These are phyloP conservation scores for Thermothelomyces thermophilus DNA, from an alignment of 2,329 filamentous ascomycete species.

Conservation along the genomic window DNA sequence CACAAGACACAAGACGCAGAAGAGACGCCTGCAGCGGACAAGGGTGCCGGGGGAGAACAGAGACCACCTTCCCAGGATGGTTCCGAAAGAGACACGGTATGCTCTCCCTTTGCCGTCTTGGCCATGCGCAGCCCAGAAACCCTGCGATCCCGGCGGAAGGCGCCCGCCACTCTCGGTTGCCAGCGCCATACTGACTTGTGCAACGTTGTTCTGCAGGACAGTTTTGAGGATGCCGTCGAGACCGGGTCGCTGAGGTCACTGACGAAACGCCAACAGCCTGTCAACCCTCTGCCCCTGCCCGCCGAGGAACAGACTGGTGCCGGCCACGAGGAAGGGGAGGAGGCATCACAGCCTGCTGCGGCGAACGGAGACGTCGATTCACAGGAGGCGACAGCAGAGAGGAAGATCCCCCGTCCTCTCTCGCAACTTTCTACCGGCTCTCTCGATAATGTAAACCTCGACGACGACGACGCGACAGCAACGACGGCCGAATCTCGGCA, in stretches of 20 bases:
- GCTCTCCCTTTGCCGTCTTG: conserved; percentile 15
- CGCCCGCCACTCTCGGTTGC: conserved; percentile 8
- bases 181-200: conserved; percentile 12
- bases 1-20: not conserved
- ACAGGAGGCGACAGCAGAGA: conserved; percentile 10
- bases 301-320: conserved; percentile 23
- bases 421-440: conserved; percentile 39
- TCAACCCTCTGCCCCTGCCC: conserved; percentile 27
- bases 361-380: conserved; percentile 22
- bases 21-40: not conserved
- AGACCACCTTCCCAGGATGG: conserved; percentile 27
- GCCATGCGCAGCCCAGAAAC: not conserved
- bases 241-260: conserved; percentile 58
- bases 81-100: conserved; percentile 37
- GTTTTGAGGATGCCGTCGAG: conserved; percentile 78
- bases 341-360: conserved; percentile 20
- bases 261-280: conserved; percentile 41
- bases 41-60: conserved; percentile 9
- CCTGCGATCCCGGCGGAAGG: not conserved
- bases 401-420: conserved; percentile 29
- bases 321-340: conserved; percentile 29
- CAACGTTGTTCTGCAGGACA: conserved; percentile 46
- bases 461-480: conserved; percentile 42
- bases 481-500: conserved; percentile 20
- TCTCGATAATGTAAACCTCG: conserved; percentile 60